Base-by-base conservation (phyloP, 2,329 filamentous ascomycete genomes). In the Penicillium sclerotiorum region DNA sequence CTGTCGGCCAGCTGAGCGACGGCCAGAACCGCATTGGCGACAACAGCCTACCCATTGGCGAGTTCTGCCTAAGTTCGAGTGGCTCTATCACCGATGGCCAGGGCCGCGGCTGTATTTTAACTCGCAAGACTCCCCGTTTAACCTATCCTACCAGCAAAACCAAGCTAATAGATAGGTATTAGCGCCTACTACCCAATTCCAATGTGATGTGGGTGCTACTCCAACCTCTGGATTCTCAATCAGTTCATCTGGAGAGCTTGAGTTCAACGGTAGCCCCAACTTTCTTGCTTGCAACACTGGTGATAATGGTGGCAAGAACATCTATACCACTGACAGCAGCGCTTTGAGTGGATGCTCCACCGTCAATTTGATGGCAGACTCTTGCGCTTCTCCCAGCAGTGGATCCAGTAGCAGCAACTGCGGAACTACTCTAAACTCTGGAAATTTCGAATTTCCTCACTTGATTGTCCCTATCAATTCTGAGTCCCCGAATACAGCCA, bases 221-320 rank as follows among this genome's bases (percentile, higher is more conserved):
- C 77, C 80, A 7, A 77, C 73, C 20, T 61, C 74, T 20, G 84
- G 83, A 20, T 88, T 87, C 68, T 71, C 73, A 8, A 75, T 87
- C 51, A 74, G 68, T 37, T 78, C 77, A 21, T 69, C 80, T 51
- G 83, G 84, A 27, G 61, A 66, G 7, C 62, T 88, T 18, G 72
- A 73, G 2, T 81, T 78, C 66, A 70, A 81, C 21, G 78, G 77
- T 35, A 76, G 72, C 58, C 66, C 73, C 2, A 69, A 70, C 21
- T 88, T 88, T 66, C 82, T 80, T 61, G 78, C 83, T 33, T 88
- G 86, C 63, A 76, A 80, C 21, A 84, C 83, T 18, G 71, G 69
- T 27, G 56, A 71, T 40, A 67, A 72, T 37, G 63, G 62, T 17
- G 71, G 65, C 20, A 52, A 68, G 52, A 76, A 77, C 53, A 61